Evolutionary conservation across 139 green algal species (phyloP).

Genomic region (Chlorella sp.): DNA sequence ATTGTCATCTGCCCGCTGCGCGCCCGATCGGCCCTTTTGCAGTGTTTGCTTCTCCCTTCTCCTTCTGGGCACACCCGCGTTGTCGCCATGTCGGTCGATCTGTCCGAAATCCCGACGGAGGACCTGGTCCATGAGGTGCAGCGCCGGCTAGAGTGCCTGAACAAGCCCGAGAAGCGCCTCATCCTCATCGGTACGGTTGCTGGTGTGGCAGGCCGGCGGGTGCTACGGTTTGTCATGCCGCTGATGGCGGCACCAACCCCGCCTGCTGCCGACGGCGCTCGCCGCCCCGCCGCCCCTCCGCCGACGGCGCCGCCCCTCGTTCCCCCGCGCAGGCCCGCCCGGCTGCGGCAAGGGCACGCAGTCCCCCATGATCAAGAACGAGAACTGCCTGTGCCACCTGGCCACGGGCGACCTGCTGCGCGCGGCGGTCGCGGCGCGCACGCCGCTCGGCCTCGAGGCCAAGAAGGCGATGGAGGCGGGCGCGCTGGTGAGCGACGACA

Average conservation of each 20-base stretch:
- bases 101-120: slow-evolving; percentile 77
- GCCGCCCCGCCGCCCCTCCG: no score
- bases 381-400: slow-evolving; percentile 98
- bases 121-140: slow-evolving; percentile 89
- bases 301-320: no score
- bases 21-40: no score
- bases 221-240: no score
- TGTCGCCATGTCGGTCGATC: slow-evolving; percentile 49
- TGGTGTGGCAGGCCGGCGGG: no score
- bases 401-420: slow-evolving; percentile 96
- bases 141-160: slow-evolving; percentile 86
- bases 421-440: slow-evolving; percentile 84
- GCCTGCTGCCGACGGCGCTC: no score
- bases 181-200: slow-evolving; percentile 88
- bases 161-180: slow-evolving; percentile 94
- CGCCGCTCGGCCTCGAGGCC: slow-evolving; percentile 81
- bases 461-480: slow-evolving; percentile 98
- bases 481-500: slow-evolving; percentile 93
- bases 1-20: no score
- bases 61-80: no score
- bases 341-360: slow-evolving; percentile 94
- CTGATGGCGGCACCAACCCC: no score
- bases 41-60: no score
- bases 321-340: slow-evolving; percentile 71
- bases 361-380: slow-evolving; percentile 92